Evolutionary conservation across 2,329 filamentous ascomycete genomes (phyloP).

Genomic region (Calcarisporium arbuscula): DNA sequence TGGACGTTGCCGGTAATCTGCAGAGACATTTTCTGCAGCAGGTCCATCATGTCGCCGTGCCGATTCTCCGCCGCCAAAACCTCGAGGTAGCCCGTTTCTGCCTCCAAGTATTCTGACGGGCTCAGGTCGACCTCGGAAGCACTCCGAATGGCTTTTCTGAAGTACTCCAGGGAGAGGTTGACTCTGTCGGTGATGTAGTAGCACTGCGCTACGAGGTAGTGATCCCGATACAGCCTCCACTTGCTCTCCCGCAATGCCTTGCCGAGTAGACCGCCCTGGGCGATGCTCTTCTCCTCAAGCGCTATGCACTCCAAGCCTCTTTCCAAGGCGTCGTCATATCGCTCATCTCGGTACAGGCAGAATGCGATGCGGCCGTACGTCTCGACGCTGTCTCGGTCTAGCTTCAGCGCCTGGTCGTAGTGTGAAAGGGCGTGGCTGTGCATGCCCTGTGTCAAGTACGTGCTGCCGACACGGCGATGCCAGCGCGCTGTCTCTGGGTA

Average conservation of each 20-base stretch:
- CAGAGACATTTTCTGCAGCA: slow-evolving; percentile 26
- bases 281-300: slow-evolving; percentile 25
- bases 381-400: slow-evolving; percentile 31
- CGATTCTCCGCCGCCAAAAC: slow-evolving; percentile 30
- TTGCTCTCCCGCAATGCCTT: slow-evolving; percentile 20
- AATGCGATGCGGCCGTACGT: slow-evolving; percentile 34
- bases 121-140: slow-evolving; percentile 18
- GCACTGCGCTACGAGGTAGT: slow-evolving; percentile 30
- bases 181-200: slow-evolving; percentile 25
- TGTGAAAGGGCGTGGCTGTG: slow-evolving; percentile 27
- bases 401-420: slow-evolving; percentile 28
- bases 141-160: slow-evolving; percentile 27
- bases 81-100: slow-evolving; percentile 29
- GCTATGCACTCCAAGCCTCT: slow-evolving; percentile 29
- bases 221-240: slow-evolving; percentile 36
- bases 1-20: slow-evolving; percentile 16
- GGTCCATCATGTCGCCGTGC: slow-evolving; percentile 26
- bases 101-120: slow-evolving; percentile 27
- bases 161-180: slow-evolving; percentile 28
- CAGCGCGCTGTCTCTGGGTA: slow-evolving; percentile 29
- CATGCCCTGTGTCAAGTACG: slow-evolving; percentile 29
- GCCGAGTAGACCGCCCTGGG: slow-evolving; percentile 16
- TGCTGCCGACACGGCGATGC: slow-evolving; percentile 33
- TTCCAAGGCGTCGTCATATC: slow-evolving; percentile 27
- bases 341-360: slow-evolving; percentile 29